Evolutionary conservation across 2,329 filamentous ascomycete genomes (phyloP).

Genomic region (Fusarium torulosum): DNA sequence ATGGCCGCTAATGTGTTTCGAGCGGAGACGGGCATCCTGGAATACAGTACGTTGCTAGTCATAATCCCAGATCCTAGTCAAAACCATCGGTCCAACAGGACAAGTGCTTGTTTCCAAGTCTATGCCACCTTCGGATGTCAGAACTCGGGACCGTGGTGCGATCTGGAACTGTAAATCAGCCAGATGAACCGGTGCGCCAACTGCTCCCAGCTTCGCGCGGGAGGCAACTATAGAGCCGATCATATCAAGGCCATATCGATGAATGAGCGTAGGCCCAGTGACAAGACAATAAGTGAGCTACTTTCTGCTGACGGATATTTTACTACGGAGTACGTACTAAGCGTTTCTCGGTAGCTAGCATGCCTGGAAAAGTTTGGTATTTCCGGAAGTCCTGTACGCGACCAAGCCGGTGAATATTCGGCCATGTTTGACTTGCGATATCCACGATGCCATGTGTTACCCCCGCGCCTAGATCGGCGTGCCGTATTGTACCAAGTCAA

Average conservation of each 20-base stretch:
- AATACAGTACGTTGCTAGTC: constrained; percentile 44
- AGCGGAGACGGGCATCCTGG: constrained; percentile 54
- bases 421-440: constrained; percentile 38
- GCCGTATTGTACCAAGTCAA: constrained; percentile 26
- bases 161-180: constrained; percentile 23
- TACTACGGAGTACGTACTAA: constrained; percentile 25
- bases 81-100: constrained; percentile 37
- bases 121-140: constrained; percentile 34
- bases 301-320: constrained; percentile 24
- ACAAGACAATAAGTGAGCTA: constrained; percentile 16
- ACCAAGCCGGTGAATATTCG: constrained; percentile 37
- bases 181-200: constrained; percentile 12
- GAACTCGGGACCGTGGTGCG: constrained; percentile 37
- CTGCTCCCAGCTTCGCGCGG: constrained; percentile 4
- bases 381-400: constrained; percentile 25
- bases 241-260: not conserved
- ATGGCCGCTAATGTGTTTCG: constrained; percentile 59
- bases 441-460: constrained; percentile 44
- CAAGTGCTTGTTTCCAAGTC: constrained; percentile 43
- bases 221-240: not conserved
- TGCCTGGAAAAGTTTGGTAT: constrained; percentile 36
- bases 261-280: not conserved
- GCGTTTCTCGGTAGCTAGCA: constrained; percentile 42
- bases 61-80: constrained; percentile 46
- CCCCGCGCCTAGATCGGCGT: constrained; percentile 41